A percentile compares a stretch with the other conserved stretches of the same genome.
Conservation (phyloP, 2,329 filamentous ascomycete genomes). For the Aspergillus eucalypticola region DNA sequence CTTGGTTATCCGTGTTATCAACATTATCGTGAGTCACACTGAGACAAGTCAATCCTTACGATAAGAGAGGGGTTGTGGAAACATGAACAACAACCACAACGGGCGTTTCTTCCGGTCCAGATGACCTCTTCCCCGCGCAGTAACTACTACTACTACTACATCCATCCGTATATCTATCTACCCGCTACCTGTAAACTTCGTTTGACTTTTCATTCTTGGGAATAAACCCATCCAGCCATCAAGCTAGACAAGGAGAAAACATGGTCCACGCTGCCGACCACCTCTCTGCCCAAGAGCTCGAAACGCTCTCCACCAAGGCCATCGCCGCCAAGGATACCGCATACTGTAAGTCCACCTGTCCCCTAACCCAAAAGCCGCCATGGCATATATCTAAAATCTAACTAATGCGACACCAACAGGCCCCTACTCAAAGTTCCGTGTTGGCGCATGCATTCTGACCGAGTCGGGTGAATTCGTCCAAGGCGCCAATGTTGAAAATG, state of each 20-base stretch:
- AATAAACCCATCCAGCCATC: background rate
- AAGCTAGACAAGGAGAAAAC: background rate
- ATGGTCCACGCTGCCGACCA: conserved; percentile 24
- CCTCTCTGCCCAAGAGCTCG: conserved; percentile 65
- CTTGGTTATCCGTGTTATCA: background rate
- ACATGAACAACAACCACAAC: background rate
- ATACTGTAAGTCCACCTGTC: conserved; percentile 64
- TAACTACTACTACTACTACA: background rate
- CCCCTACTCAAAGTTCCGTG: conserved; percentile 88
- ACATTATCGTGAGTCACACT: background rate
- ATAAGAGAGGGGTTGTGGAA: background rate
- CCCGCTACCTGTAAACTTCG: background rate
- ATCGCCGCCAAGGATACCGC: conserved; percentile 72
- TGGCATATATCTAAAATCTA: background rate
- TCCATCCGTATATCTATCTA: background rate
- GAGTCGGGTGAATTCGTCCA: conserved; percentile 58
- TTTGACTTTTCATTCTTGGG: background rate
- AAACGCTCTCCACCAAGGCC: conserved; percentile 62
- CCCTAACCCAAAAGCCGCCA: background rate
- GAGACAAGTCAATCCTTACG: background rate
- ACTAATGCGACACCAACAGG: conserved; percentile 42
- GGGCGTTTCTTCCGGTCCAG: background rate
- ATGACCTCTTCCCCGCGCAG: background rate
- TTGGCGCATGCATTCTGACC: conserved; percentile 77
- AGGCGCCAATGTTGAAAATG: conserved; percentile 93